A percentile compares a stretch with the other conserved stretches of the same genome.
Conservation (phyloP, 108 stramenopile species). For the Aurantiochytrium sp. region DNA sequence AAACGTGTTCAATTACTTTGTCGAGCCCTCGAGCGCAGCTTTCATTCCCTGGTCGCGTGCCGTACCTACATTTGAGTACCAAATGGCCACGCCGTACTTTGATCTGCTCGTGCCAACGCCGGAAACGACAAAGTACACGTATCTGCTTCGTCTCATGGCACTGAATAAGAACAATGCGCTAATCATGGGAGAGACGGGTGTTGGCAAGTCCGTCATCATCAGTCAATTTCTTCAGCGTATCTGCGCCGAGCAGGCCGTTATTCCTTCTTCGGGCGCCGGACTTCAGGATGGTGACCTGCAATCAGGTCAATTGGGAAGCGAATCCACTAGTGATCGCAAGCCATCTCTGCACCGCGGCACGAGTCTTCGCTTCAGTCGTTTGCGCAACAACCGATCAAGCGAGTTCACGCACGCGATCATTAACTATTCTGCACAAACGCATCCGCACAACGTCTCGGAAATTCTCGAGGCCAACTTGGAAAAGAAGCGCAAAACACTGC, state of each 20-base stretch:
- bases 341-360: neutral
- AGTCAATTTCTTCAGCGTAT: slow-evolving; percentile 30
- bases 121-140: slow-evolving; percentile 43
- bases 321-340: neutral
- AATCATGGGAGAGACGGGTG: slow-evolving; percentile 50
- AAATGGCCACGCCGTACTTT: slow-evolving; percentile 41
- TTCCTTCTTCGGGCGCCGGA: too few species aligned
- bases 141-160: neutral
- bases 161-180: neutral
- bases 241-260: neutral
- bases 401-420: slow-evolving; percentile 36
- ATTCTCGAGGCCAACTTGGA: slow-evolving; percentile 51
- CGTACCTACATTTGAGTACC: slow-evolving; percentile 33
- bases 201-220: slow-evolving; percentile 54
- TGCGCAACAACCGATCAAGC: neutral
- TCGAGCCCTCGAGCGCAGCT: slow-evolving; percentile 26
- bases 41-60: slow-evolving; percentile 36
- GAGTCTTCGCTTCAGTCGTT: neutral
- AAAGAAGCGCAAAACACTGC: slow-evolving; percentile 52
- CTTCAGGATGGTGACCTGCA: too few species aligned
- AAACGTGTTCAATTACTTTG: slow-evolving; percentile 33
- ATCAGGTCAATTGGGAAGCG: too few species aligned
- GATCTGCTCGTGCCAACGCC: slow-evolving; percentile 47
- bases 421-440: slow-evolving; percentile 53
- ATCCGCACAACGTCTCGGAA: slow-evolving; percentile 38